Evolutionary conservation across 495 filamentous ascomycete genomes (phyloP).

Genomic region (Lophiostoma macrostomum): DNA sequence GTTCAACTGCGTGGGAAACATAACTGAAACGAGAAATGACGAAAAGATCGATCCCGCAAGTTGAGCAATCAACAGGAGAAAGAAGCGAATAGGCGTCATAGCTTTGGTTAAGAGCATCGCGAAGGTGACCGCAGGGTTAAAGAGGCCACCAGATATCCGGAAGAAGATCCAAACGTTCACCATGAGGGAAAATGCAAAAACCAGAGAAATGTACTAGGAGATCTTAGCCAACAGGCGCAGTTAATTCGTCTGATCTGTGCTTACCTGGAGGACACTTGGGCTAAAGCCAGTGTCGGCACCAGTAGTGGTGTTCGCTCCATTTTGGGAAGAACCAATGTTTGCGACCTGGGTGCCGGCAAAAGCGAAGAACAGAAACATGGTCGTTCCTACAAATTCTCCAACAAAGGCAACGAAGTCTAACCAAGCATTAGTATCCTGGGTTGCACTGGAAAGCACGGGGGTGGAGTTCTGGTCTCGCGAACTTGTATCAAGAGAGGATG

Average conservation of each 20-base stretch:
- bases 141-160: constrained; percentile 72
- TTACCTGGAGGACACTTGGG: constrained; percentile 40
- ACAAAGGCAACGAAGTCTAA: constrained; percentile 30
- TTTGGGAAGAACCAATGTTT: constrained; percentile 26
- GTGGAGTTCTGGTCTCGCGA: not conserved
- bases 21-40: constrained; percentile 55
- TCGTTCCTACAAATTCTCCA: constrained; percentile 36
- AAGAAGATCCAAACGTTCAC: constrained; percentile 85
- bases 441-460: not conserved
- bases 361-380: constrained; percentile 38
- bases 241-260: no score
- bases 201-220: constrained; percentile 65
- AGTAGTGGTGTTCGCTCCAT: constrained; percentile 11
- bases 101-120: constrained; percentile 56
- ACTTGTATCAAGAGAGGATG: no score
- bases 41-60: constrained; percentile 56
- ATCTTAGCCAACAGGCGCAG: no score
- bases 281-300: constrained; percentile 39
- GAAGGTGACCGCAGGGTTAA: constrained; percentile 72
- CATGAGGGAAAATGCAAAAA: constrained; percentile 70
- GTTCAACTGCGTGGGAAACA: constrained; percentile 56
- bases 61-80: constrained; percentile 52
- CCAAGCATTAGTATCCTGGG: constrained; percentile 11
- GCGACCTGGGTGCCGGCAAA: constrained; percentile 31
- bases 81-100: constrained; percentile 50